Evolutionary conservation across 179 eudicot genomes (phyloP).

Genomic region (Beta lomatogona): DNA sequence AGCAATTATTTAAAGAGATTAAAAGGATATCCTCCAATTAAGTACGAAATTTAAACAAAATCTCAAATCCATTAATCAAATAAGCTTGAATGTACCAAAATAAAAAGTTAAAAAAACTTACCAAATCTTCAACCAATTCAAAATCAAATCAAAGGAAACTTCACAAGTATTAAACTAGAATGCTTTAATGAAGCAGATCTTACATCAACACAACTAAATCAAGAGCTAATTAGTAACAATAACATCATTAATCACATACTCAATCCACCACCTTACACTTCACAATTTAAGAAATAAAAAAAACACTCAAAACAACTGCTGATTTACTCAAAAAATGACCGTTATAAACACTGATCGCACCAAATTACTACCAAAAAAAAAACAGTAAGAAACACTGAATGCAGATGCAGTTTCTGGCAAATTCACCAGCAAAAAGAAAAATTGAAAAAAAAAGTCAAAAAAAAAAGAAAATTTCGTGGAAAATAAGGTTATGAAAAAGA

Average conservation of each 20-base stretch:
- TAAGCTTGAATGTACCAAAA: neutral
- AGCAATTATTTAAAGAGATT: neutral
- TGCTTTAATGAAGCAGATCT: conserved; percentile 11
- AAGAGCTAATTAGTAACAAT: neutral
- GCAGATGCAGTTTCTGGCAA: neutral
- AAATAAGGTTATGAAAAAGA: neutral
- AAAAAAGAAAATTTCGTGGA: neutral
- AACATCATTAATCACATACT: neutral
- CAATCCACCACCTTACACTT: neutral
- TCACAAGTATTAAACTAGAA: neutral
- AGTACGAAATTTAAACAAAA: neutral
- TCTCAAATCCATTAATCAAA: neutral
- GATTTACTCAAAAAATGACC: no score
- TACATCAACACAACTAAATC: conserved; percentile 11
- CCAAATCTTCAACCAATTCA: neutral
- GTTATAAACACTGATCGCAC: conserved; percentile 11
- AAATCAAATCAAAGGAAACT: neutral
- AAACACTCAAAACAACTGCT: neutral
- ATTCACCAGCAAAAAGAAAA: neutral
- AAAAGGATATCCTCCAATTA: no score
- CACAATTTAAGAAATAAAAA: neutral
- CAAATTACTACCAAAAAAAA: neutral
- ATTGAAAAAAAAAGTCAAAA: neutral
- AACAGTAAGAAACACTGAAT: neutral
- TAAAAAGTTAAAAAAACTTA: neutral